Percentiles rank a stretch among this genome's conserved stretches.
These are phyloP conservation scores for Lipomyces chichibuensis DNA, from an alignment of 805 yeast species.

Conservation along the genomic window DNA sequence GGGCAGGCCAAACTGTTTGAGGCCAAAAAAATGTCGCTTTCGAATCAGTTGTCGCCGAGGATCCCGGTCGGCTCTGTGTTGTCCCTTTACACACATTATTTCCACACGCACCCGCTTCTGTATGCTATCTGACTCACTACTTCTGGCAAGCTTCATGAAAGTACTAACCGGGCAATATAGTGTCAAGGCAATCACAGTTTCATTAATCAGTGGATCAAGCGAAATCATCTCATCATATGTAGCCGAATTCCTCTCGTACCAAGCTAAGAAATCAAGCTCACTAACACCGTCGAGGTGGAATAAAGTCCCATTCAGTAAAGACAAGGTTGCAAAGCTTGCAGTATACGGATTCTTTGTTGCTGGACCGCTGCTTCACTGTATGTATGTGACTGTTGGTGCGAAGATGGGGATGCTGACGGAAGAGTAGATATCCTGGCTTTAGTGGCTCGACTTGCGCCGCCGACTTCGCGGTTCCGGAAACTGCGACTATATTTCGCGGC, in stretches of 20 bases:
- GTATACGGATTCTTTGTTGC: conserved; percentile 17
- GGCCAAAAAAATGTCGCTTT: not conserved
- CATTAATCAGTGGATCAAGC: conserved; percentile 10
- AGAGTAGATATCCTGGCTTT: not conserved
- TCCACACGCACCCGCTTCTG: conserved; percentile 9
- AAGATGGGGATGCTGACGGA: not conserved
- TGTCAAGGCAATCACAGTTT: conserved; percentile 9
- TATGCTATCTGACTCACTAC: not conserved
- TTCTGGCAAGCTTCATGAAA: not conserved
- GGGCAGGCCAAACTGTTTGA: not conserved
- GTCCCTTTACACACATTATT: not conserved
- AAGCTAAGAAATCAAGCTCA: not conserved
- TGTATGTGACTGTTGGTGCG: not conserved
- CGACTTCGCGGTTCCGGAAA: conserved; percentile 1
- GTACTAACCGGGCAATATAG: not conserved
- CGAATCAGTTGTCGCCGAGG: not conserved
- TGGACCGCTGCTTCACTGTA: conserved; percentile 21
- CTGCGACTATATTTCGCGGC: conserved; percentile 11
- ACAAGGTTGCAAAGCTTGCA: conserved; percentile 6
- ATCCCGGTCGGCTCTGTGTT: not conserved
- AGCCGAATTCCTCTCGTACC: conserved; percentile 7
- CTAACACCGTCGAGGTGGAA: not conserved
- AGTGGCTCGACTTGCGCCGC: conserved; percentile 7
- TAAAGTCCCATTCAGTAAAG: conserved; percentile 7
- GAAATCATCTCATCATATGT: conserved; percentile 14